A percentile compares a stretch with the other conserved stretches of the same genome.
phyloP scores from a whole-genome alignment of 768 basidiomycete genomes.

The Podaxis rugospora region DNA sequence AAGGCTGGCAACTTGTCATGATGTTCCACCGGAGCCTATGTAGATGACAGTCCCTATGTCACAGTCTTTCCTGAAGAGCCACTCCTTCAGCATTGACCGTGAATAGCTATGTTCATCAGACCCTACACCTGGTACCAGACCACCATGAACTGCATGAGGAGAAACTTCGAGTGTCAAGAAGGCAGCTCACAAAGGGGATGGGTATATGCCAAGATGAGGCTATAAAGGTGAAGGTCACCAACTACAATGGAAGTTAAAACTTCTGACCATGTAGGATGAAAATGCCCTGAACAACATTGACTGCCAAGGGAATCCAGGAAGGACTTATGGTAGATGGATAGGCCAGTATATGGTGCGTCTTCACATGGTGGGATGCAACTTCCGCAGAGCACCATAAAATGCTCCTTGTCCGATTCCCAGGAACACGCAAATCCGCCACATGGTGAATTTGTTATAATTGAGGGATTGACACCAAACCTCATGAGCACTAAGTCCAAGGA shows the following conservation, averaged over 20 bases:
- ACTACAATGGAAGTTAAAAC: not conserved
- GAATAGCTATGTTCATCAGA: not conserved
- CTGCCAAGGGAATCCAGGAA: not conserved
- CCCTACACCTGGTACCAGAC: not conserved
- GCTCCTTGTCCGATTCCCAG: not conserved
- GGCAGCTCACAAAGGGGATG: not conserved
- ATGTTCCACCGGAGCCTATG: not conserved
- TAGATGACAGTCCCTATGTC: not conserved
- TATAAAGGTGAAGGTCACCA: not conserved
- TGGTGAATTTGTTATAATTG: no score
- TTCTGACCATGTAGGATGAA: not conserved
- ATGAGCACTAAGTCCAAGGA: not conserved
- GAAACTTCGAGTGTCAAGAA: not conserved
- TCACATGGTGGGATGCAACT: not conserved
- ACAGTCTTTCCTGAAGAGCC: not conserved
- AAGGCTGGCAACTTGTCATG: no score
- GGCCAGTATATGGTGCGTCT: not conserved
- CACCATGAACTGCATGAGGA: not conserved
- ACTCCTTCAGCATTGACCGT: not conserved
- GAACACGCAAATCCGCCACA: not conserved
- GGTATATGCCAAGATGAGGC: not conserved
- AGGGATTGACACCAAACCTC: not conserved
- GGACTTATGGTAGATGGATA: not conserved
- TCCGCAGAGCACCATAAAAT: not conserved
- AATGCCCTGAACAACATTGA: not conserved